Percentiles rank a stretch among this genome's conserved stretches.
Conservation (phyloP, 192 early-diverging fungal genomes). For the Podochytrium sp. region DNA sequence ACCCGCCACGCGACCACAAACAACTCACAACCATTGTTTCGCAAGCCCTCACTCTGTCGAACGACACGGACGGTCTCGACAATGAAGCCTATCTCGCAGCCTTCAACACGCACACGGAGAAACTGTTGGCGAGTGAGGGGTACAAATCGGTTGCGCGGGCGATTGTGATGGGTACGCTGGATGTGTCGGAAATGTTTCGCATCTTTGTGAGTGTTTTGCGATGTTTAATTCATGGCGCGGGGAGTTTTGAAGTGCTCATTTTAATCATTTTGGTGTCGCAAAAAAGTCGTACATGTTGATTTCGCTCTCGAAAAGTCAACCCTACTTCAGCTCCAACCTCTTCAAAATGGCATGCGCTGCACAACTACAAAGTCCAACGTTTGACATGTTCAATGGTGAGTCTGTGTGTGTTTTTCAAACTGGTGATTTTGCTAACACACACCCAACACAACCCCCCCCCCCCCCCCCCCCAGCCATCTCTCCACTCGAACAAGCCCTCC, state of each 20-base stretch:
- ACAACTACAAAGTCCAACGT: conserved; percentile 26
- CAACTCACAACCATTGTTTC: conserved; percentile 64
- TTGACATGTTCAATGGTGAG: conserved; percentile 41
- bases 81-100: conserved; percentile 3
- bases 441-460: conserved; percentile 46
- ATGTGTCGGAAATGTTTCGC: conserved; percentile 27
- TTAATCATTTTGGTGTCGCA: too few relatives aligned
- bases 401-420: background rate
- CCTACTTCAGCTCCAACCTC: conserved; percentile 41
- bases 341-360: conserved; percentile 38
- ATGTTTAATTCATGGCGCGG: background rate
- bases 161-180: conserved; percentile 17
- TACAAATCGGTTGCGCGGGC: conserved; percentile 12
- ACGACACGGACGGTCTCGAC: background rate
- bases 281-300: too few relatives aligned
- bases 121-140: background rate
- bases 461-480: conserved; percentile 66
- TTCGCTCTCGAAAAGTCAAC: conserved; percentile 23
- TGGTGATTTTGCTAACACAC: background rate
- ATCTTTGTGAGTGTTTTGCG: conserved; percentile 35
- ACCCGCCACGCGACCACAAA: conserved; percentile 57
- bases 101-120: conserved; percentile 28
- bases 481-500: conserved; percentile 76
- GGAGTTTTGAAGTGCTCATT: too few relatives aligned
- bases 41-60: conserved; percentile 45